Evolutionary conservation across 2,329 filamentous ascomycete species (phyloP).

Genomic region (Aspergillus quadrilineatus): DNA sequence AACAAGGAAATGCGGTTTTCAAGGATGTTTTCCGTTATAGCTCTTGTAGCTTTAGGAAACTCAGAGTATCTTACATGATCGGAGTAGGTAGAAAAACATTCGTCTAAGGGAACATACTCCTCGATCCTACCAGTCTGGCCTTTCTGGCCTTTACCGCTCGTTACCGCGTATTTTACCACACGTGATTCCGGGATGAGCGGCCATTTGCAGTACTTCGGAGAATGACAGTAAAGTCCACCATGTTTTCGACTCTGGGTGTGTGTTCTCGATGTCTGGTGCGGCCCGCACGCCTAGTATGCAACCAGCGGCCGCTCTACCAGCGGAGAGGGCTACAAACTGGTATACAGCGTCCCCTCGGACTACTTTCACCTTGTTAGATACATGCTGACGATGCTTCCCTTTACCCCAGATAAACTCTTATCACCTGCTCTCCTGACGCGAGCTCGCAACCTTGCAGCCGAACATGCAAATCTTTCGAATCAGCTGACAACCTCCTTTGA

Average conservation of each 20-base stretch:
- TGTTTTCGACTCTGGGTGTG: conserved; percentile 45
- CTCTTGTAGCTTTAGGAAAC: background rate
- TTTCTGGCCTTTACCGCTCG: conserved; percentile 38
- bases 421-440: conserved; percentile 57
- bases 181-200: conserved; percentile 2
- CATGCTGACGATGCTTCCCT: conserved; percentile 1
- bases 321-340: conserved; percentile 30
- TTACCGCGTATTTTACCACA: conserved; percentile 16
- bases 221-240: conserved; percentile 23
- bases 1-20: no score
- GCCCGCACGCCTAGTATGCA: conserved; percentile 34
- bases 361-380: background rate
- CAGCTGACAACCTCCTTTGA: conserved; percentile 58
- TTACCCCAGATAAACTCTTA: conserved; percentile 35
- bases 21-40: no score
- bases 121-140: conserved; percentile 25
- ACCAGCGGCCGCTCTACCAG: conserved; percentile 23
- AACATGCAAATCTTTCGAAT: conserved; percentile 55
- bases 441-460: conserved; percentile 55
- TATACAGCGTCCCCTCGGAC: conserved; percentile 16
- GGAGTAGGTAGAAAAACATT: background rate
- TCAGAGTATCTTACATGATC: conserved; percentile 17
- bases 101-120: background rate
- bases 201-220: background rate
- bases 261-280: conserved; percentile 50